phyloP scores from a whole-genome alignment of 306 rosid genomes.

The Lathyrus aphaca region DNA sequence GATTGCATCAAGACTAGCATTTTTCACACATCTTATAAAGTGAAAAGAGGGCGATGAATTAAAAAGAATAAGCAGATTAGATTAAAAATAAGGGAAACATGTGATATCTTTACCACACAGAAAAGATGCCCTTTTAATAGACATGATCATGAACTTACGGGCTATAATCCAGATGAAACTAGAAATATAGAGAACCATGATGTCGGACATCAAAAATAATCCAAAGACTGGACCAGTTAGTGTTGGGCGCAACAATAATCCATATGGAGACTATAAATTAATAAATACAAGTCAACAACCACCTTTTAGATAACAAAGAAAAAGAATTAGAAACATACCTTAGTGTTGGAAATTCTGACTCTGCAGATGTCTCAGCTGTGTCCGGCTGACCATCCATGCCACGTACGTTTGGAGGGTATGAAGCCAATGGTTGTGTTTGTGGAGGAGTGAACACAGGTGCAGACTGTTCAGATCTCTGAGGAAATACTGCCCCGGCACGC shows the following conservation, averaged over 20 bases:
- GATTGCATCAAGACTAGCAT: conserved; percentile 21
- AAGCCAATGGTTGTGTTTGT: conserved; percentile 86
- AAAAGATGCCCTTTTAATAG: conserved; percentile 5
- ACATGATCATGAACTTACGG: conserved; percentile 9
- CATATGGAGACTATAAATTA: neutral
- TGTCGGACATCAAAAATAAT: conserved; percentile 21
- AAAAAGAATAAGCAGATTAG: conserved; percentile 1
- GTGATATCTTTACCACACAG: neutral
- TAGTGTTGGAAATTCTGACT: conserved; percentile 85
- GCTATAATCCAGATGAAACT: neutral
- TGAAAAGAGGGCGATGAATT: neutral
- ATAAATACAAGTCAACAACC: conserved; percentile 32
- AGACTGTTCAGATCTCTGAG: conserved; percentile 79
- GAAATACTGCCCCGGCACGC: conserved; percentile 98
- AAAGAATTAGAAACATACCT: conserved; percentile 51
- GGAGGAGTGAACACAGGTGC: conserved; percentile 95
- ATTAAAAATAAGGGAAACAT: neutral
- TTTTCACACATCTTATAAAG: conserved; percentile 9
- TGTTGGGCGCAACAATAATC: neutral
- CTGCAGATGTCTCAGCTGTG: conserved; percentile 68
- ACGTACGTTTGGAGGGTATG: conserved; percentile 75
- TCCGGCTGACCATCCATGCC: conserved; percentile 57
- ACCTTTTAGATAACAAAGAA: conserved; percentile 27
- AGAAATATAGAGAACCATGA: conserved; percentile 17
- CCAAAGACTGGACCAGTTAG: conserved; percentile 17